Evolutionary conservation across 2,329 filamentous ascomycete genomes (phyloP).

Genomic region (Microdochium trichocladiopsis): DNA sequence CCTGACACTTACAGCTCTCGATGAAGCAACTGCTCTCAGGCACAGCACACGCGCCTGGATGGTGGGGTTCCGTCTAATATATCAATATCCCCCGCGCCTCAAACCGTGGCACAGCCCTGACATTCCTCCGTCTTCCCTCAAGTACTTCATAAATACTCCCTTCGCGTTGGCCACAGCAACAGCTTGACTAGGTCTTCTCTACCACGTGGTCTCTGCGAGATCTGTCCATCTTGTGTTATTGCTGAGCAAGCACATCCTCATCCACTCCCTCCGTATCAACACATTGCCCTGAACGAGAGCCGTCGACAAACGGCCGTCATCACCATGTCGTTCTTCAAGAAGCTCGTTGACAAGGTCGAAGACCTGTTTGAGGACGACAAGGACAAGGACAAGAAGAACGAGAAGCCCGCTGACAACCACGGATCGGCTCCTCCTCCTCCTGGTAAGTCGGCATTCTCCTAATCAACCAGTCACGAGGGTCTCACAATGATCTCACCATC

Average conservation of each 20-base stretch:
- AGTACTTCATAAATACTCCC: too few species aligned
- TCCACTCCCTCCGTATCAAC: neutral
- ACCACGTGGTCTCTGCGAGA: too few species aligned
- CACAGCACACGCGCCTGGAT: neutral
- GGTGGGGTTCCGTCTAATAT: neutral
- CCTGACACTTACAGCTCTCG: too few species aligned
- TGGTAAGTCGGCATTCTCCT: neutral
- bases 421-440: neutral
- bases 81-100: neutral
- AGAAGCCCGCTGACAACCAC: constrained; percentile 1
- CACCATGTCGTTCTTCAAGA: constrained; percentile 21
- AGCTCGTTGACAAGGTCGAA: constrained; percentile 20
- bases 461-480: neutral
- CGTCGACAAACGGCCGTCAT: neutral
- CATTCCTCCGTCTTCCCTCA: too few species aligned
- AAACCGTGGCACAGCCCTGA: too few species aligned
- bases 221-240: too few species aligned
- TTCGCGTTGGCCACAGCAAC: too few species aligned
- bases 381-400: constrained; percentile 8
- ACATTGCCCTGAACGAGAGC: neutral
- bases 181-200: too few species aligned
- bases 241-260: neutral
- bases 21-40: neutral
- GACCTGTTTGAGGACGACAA: constrained; percentile 18
- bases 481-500: neutral